phyloP scores from a whole-genome alignment of 257 asterid genomes.

The Echites panduratus region DNA sequence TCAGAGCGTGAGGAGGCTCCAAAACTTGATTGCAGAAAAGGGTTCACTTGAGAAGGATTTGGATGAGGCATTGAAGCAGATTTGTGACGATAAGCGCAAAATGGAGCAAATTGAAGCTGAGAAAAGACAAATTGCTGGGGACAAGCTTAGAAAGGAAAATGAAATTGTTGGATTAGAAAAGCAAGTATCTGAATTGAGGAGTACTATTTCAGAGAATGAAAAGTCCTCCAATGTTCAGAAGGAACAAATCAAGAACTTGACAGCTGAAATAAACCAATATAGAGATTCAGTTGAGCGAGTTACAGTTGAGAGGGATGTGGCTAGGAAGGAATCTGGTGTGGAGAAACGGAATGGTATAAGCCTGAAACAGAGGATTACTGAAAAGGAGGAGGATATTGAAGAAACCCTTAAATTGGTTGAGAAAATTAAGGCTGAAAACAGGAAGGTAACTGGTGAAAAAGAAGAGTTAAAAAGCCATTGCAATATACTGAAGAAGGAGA shows the following conservation, averaged over 20 bases:
- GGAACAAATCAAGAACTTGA: conserved; percentile 36
- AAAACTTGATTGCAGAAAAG: conserved; percentile 43
- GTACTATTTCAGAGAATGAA: conserved; percentile 30
- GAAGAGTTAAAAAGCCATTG: conserved; percentile 34
- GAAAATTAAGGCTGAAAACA: conserved; percentile 39
- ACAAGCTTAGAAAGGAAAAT: conserved; percentile 28
- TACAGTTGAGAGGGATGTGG: conserved; percentile 36
- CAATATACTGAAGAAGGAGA: conserved; percentile 33
- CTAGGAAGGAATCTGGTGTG: conserved; percentile 21
- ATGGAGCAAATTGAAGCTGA: conserved; percentile 34
- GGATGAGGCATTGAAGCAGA: conserved; percentile 23
- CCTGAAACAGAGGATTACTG: conserved; percentile 35
- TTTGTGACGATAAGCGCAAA: conserved; percentile 30
- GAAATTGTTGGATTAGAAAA: conserved; percentile 41
- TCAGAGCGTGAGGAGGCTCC: conserved; percentile 33
- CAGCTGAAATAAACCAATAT: conserved; percentile 34
- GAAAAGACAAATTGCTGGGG: conserved; percentile 36
- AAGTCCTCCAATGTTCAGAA: conserved; percentile 19
- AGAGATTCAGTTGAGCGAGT: conserved; percentile 31
- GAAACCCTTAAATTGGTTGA: conserved; percentile 22
- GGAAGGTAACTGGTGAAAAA: conserved; percentile 32
- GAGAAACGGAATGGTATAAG: conserved; percentile 36
- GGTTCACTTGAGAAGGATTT: conserved; percentile 35
- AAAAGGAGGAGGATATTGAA: conserved; percentile 36
- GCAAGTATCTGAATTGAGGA: conserved; percentile 34